Evolutionary conservation across 1,284 basidiomycete genomes (phyloP), one percentile per base, ranked within the genome.

Genomic region (Crepidotus sp.): DNA sequence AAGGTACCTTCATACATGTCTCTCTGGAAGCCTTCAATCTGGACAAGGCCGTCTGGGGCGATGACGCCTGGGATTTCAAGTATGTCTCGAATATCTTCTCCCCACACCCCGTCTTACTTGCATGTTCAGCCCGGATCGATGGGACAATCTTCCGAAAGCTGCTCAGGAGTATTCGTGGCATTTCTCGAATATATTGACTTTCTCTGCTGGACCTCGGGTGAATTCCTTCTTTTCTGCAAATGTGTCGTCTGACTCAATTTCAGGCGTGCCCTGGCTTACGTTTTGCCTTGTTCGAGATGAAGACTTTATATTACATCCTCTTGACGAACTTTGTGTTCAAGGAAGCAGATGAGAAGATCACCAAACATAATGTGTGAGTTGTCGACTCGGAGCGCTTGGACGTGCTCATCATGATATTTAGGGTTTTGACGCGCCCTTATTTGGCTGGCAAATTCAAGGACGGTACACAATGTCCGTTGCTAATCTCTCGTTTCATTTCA

Each of bases 231-330:
- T 26, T 14, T 21, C 29, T 10, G 45, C 21, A 25, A 40, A 33
- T 38, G 9, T 13, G 6, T 24, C 26, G 44, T 31, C 46, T 39
- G 32, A 27, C 37, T 13, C 32, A 15, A 24, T 36, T 36, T 44
- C 42, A 88, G 85, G 78, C 83, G 1, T 89, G 85, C 57, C 83
- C 87, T 39, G 86, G 86, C 3, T 68, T 82, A 64, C 74, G 77
- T 22, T 85, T 88, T 59, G 83, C 85, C 10, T 66, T 85, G 58
- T 81, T 87, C 45, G 83, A 88, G 62, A 81, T 87, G 55, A 89
- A 88, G 63, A 71, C 73, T 1, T 80, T 89, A 56, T 57, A 87
- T 10, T 86, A 76, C 55, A 71, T 79, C 34, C 68, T 89, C 19
- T 52, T 89, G 34, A 75, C 76, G 10, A 72, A 73, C 54, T 89